These are phyloP conservation scores for Linum tenue DNA, from an alignment of 345 rosid species.

Conservation along the genomic window DNA sequence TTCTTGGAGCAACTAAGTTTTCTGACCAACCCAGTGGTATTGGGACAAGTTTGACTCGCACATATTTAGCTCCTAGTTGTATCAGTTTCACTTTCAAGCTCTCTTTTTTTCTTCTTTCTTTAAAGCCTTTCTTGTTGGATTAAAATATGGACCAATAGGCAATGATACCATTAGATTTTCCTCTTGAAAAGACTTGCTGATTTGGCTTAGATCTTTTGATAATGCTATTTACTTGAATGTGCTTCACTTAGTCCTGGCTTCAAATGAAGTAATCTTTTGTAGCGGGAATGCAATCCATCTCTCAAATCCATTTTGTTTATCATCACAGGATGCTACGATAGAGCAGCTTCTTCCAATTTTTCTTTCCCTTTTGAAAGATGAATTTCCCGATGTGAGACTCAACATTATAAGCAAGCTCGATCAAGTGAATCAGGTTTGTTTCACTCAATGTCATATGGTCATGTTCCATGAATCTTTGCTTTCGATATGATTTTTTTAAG, in stretches of 20 bases:
- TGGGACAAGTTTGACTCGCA: no score
- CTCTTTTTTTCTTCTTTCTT: no score
- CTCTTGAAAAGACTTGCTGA: background rate
- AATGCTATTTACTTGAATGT: no score
- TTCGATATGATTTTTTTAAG: background rate
- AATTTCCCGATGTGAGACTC: conserved; percentile 92
- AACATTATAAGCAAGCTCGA: conserved; percentile 97
- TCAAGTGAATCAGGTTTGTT: conserved; percentile 90
- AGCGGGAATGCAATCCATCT: background rate
- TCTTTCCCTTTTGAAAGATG: conserved; percentile 90
- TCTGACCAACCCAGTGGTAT: no score
- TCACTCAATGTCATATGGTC: background rate
- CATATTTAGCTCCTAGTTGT: no score
- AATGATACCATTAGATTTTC: background rate
- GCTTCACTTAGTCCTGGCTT: no score
- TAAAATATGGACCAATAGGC: no score
- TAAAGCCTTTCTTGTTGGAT: no score
- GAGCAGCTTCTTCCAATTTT: conserved; percentile 95
- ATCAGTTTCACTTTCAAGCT: no score
- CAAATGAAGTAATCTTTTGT: background rate
- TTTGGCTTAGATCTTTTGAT: no score
- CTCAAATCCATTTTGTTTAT: background rate
- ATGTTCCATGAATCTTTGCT: background rate
- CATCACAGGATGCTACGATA: conserved; percentile 72
- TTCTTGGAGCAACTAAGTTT: no score